Evolutionary conservation across 108 stramenopile genomes (phyloP).

Genomic region (Discostella pseudostelligera): DNA sequence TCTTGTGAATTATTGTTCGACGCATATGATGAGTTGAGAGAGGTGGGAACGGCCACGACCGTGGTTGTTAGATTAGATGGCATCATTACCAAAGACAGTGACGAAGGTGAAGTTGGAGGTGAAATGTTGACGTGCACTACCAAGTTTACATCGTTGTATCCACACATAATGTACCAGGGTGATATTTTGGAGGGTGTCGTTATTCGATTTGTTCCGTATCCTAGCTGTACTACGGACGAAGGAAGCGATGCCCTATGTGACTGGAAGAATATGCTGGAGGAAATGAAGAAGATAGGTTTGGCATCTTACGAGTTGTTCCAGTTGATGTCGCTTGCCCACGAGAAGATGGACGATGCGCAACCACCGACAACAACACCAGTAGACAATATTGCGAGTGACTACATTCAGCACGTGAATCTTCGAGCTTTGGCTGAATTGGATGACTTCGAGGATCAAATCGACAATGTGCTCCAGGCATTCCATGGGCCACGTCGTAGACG

Average conservation of each 20-base stretch:
- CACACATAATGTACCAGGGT: conserved; percentile 72
- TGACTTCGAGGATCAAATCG: conserved; percentile 30
- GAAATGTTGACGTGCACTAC: not conserved
- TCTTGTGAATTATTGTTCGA: conserved; percentile 51
- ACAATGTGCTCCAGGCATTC: conserved; percentile 9
- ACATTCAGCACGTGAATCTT: conserved; percentile 6
- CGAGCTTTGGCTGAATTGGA: conserved; percentile 6
- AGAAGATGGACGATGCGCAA: not conserved
- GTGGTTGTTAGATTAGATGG: conserved; percentile 49
- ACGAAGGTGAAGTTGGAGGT: not conserved
- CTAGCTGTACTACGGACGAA: not conserved
- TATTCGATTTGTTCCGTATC: conserved; percentile 65
- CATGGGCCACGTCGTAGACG: conserved; percentile 19
- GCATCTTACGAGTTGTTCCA: conserved; percentile 34
- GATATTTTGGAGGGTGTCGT: conserved; percentile 81
- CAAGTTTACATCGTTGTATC: conserved; percentile 58
- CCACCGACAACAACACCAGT: not conserved
- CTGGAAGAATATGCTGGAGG: conserved; percentile 2
- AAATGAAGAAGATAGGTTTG: conserved; percentile 39
- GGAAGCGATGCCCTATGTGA: conserved; percentile 3
- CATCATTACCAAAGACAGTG: conserved; percentile 34
- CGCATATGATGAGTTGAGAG: conserved; percentile 60
- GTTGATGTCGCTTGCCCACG: conserved; percentile 26
- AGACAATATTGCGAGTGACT: not conserved
- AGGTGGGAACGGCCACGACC: conserved; percentile 62